Evolutionary conservation across 2,329 filamentous ascomycete genomes (phyloP), one percentile per base, ranked within the genome.

Genomic region (Talaromyces sp.): DNA sequence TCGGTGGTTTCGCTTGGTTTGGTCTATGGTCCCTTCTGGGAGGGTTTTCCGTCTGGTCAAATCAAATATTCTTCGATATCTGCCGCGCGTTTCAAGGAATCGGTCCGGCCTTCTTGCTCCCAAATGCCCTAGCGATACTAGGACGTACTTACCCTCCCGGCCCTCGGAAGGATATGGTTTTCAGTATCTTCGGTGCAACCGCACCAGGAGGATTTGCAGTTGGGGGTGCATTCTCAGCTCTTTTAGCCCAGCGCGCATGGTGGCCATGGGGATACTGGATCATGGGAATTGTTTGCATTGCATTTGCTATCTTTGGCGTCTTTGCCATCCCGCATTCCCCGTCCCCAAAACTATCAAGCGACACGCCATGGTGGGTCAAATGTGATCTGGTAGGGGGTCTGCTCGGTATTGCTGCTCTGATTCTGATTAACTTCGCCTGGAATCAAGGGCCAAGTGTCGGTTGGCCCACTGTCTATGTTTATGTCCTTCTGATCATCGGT

Each of bases 401-500:
- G n/a, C n/a, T n/a, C 0, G 86, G 87, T 1, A 78, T 89, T 18
- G 75, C 77, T 0, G 81, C 81, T 0, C 75, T 89, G 28, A 77
- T 87, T 0, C 76, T 90, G 18, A 80, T 89, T 73, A 89, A 88
- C 69, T 85, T 89, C 66, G 84, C 86, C 0, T 89, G 85, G 84
- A 89, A 87, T 63, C 85, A 89, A 68, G 86, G 83, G 0, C 81
- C 84, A 0, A 76, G 84, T 0, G 82, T 80, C 1, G 85, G 85
- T 1, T 89, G 87, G 87, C 66, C 73, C 0, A 76, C 79, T 6
- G 76, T 84, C 0, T 85, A 85, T 61, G 77, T 86, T 18, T 82
- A 84, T 62, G 75, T 82, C 0, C 73, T 83, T 0, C 75, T 90
- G 0, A 81, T 89, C 36, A 64, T 88, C 1, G 86, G 87, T n/a